Evolutionary conservation across 140 eudicot species (phyloP).

Genomic region (Anethum foeniculum): DNA sequence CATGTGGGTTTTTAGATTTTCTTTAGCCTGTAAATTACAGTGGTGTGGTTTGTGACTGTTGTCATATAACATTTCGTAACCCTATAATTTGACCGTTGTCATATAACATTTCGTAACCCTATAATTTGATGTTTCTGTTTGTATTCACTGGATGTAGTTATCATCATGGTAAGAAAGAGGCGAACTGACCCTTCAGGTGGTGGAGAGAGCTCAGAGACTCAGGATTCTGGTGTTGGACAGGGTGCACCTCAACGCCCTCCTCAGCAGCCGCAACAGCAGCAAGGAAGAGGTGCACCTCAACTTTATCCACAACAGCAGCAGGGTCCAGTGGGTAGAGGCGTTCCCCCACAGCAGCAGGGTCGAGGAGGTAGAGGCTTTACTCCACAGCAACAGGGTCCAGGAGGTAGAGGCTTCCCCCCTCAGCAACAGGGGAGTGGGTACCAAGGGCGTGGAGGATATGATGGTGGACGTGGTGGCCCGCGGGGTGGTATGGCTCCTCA

Average conservation of each 20-base stretch:
- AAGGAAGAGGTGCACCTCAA: conserved; percentile 24
- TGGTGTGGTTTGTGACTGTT: background rate
- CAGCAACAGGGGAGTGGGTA: conserved; percentile 36
- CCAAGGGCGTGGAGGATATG: conserved; percentile 10
- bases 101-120: background rate
- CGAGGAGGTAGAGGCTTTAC: conserved; percentile 22
- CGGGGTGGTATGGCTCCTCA: conserved; percentile 52
- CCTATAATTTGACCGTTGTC: background rate
- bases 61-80: background rate
- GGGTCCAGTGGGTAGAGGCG: conserved; percentile 7
- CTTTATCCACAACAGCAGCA: background rate
- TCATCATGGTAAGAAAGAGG: conserved; percentile 70
- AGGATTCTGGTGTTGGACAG: conserved; percentile 35
- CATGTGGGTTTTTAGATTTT: background rate
- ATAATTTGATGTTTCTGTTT: background rate
- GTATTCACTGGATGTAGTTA: conserved; percentile 22
- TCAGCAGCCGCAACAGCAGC: background rate
- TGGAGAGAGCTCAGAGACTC: conserved; percentile 52
- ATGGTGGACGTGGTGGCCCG: conserved; percentile 30
- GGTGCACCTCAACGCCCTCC: conserved; percentile 11
- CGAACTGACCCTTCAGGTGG: conserved; percentile 52
- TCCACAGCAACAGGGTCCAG: background rate
- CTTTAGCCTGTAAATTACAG: background rate
- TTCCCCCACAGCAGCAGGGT: conserved; percentile 33
- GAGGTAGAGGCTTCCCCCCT: conserved; percentile 37